phyloP scores from a whole-genome alignment of 2,329 filamentous ascomycete genomes.

The Exophiala viscosa region DNA sequence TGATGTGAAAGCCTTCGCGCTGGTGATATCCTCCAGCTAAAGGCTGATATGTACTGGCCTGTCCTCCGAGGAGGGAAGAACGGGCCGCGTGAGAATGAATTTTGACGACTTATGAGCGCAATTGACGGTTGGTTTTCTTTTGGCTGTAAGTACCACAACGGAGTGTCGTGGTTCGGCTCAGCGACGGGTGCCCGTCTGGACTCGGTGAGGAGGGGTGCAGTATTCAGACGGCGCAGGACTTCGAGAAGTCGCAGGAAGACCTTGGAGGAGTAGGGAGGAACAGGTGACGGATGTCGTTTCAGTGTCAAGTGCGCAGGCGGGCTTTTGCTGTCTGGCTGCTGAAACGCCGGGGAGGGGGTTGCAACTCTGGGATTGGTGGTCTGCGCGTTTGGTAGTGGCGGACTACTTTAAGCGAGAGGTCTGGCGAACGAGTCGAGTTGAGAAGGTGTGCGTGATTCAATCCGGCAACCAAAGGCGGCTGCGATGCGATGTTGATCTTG shows the following conservation, averaged over 20 bases:
- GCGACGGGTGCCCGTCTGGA: constrained; percentile 13
- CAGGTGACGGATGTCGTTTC: neutral
- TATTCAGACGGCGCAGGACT: neutral
- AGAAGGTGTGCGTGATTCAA: neutral
- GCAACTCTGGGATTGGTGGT: constrained; percentile 11
- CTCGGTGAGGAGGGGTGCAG: neutral
- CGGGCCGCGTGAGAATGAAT: constrained; percentile 56
- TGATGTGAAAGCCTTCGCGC: constrained; percentile 48
- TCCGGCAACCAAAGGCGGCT: neutral
- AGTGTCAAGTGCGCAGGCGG: neutral
- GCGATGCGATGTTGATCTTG: too few relatives aligned
- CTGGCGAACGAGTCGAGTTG: constrained; percentile 3
- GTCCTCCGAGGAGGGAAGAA: constrained; percentile 57
- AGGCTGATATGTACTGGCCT: constrained; percentile 49
- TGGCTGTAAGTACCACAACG: constrained; percentile 17
- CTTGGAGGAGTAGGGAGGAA: neutral
- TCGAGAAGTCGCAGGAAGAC: neutral
- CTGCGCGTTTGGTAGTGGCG: neutral
- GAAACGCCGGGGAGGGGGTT: constrained; percentile 17
- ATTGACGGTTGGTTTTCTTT: neutral
- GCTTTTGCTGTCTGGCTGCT: constrained; percentile 9
- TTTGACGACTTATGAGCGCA: constrained; percentile 38
- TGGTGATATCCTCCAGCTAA: constrained; percentile 49
- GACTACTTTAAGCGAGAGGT: constrained; percentile 3
- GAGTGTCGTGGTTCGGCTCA: constrained; percentile 18